Evolutionary conservation across 176 grass and related monocot species (phyloP).

Genomic region (Guadua angustifolia): DNA sequence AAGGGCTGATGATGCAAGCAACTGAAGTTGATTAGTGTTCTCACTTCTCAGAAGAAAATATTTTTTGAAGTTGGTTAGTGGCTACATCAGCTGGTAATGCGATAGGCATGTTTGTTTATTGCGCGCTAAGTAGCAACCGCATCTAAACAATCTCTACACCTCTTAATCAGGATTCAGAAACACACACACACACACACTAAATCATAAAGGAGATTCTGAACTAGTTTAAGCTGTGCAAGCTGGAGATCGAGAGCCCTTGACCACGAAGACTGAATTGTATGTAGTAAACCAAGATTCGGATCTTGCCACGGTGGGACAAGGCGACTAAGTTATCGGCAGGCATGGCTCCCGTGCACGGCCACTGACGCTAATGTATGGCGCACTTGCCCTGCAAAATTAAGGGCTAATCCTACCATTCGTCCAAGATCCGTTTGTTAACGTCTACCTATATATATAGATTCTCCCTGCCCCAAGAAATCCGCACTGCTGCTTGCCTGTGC

Average conservation of each 20-base stretch:
- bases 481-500: background rate
- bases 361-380: conserved; percentile 24
- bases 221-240: background rate
- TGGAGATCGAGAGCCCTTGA: background rate
- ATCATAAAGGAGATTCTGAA: background rate
- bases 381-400: conserved; percentile 24
- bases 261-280: background rate
- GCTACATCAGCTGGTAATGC: too few species aligned
- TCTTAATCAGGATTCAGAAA: background rate
- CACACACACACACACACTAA: background rate
- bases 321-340: background rate
- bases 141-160: background rate
- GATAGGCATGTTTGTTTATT: too few species aligned
- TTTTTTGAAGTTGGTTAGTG: too few species aligned
- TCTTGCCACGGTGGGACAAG: background rate
- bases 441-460: conserved; percentile 38
- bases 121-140: conserved; percentile 2
- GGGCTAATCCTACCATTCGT: conserved; percentile 1
- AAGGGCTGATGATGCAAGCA: background rate
- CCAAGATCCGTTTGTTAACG: conserved; percentile 16
- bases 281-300: conserved; percentile 16
- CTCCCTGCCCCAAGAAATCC: background rate
- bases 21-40: background rate
- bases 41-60: too few species aligned
- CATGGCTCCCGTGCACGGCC: background rate